phyloP scores from a whole-genome alignment of 768 basidiomycete species.

The Harrya chromipes region DNA sequence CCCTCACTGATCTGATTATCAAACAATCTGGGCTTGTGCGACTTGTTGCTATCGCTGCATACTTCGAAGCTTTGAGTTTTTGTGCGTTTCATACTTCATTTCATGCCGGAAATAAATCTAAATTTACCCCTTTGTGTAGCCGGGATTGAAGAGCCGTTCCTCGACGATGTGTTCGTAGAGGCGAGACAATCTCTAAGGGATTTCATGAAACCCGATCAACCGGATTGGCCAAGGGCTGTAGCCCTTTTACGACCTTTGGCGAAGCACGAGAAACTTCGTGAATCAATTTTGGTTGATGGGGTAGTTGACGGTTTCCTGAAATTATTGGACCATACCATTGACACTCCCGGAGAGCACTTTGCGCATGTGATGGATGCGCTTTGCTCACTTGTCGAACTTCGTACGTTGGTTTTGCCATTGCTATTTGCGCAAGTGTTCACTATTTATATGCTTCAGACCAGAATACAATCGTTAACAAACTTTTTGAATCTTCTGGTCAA shows the following conservation, averaged over 20 bases:
- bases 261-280: constrained; percentile 13
- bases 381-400: constrained; percentile 8
- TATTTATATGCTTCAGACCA: constrained; percentile 1
- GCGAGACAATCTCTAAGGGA: constrained; percentile 3
- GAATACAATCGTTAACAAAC: not conserved
- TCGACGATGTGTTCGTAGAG: constrained; percentile 3
- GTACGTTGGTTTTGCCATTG: not conserved
- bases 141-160: not conserved
- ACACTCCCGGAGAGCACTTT: constrained; percentile 6
- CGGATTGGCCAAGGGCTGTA: constrained; percentile 15
- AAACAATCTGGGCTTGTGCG: constrained; percentile 6
- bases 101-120: not conserved
- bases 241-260: constrained; percentile 16
- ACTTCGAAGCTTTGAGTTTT: constrained; percentile 10
- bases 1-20: constrained; percentile 2
- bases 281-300: constrained; percentile 1
- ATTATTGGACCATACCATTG: constrained; percentile 5
- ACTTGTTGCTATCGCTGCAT: constrained; percentile 14
- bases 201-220: constrained; percentile 5
- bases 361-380: constrained; percentile 17
- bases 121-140: not conserved
- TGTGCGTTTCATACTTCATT: not conserved
- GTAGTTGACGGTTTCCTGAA: constrained; percentile 11
- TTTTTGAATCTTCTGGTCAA: not conserved
- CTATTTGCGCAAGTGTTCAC: not conserved